Conservation (phyloP, 2,329 filamentous ascomycete species). For the Onygenales sp. region DNA sequence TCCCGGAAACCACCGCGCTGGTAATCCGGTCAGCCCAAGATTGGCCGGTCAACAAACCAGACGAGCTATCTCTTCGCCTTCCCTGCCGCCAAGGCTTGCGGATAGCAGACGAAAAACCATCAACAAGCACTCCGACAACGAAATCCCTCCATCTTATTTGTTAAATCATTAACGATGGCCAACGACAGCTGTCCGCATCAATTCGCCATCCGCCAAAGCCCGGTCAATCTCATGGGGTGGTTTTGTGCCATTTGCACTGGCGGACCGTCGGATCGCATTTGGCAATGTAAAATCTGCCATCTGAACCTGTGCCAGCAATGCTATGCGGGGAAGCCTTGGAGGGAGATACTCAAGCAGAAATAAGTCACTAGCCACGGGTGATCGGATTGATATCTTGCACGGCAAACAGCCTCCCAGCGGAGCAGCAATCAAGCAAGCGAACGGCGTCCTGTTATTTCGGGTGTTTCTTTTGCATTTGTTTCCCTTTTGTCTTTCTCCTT, state of each 20-base stretch:
- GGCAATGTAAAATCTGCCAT: constrained; percentile 33
- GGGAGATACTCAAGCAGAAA: no score
- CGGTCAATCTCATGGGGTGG: constrained; percentile 20
- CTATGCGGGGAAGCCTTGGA: constrained; percentile 11
- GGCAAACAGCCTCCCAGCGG: no score
- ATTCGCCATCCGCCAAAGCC: constrained; percentile 27
- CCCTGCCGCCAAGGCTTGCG: no score
- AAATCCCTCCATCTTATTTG: no score
- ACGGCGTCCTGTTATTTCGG: background rate
- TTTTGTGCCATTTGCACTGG: constrained; percentile 32
- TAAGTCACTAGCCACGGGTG: no score
- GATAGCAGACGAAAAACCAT: no score
- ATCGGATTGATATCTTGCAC: no score
- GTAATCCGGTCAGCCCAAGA: background rate
- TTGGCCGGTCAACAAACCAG: background rate
- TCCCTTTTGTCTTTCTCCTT: background rate
- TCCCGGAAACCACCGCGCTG: background rate
- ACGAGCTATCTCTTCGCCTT: no score
- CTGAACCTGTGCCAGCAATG: constrained; percentile 31
- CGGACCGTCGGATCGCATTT: constrained; percentile 32
- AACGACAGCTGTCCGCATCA: constrained; percentile 15
- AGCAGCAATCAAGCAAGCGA: background rate
- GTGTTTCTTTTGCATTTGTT: background rate
- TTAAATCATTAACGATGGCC: background rate
- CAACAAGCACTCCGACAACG: no score